Base-by-base conservation (phyloP, 2,329 filamentous ascomycete genomes). In the Blumeria hordei region DNA sequence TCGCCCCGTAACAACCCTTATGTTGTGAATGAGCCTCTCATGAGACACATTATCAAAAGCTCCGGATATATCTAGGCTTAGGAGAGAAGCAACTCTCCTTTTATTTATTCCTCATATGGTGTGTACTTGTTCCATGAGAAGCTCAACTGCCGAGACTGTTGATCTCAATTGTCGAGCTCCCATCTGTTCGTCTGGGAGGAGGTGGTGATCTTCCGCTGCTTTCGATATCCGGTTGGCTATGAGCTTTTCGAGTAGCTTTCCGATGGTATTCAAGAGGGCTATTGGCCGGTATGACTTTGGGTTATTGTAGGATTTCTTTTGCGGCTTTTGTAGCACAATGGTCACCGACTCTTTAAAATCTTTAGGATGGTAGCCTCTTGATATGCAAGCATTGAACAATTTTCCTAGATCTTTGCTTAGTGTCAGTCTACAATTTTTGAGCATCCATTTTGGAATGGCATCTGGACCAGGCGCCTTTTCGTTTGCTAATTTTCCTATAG, bases 51-150 rank as follows among this genome's bases (percentile, higher is more conserved):
- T 39, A 33, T 39, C 34, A 21, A 53, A 53, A 12, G 50, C 50
- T 18, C 34, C 50, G 18, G 50, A 53, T n/a, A 53, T 53, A 53
- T 53, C 50, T 8, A 53, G 50, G 34, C 50, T 37, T 10, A 53
- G 34, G 16, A 52, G 28, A 3, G 49, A n/a, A 14, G 34, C 49
- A 10, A 49, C 44, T 32, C n/a, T 28, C n/a, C 33, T 49, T 32
- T 49, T 49, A n/a, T 49, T 28, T 8, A 32, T 28, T 28, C 44
- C 21, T 18, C 44, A 49, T 28, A 49, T 49, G 8, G 44, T 32
- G 33, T 49, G 21, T 11, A 49, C 33, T n/a, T 49, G 44, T 49
- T 49, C 44, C n/a, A 18, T 49, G 9, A 49, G 9, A 11, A 49
- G 44, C 21, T 28, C 44, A 28, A 49, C 44, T 49, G 44, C 44